Conservation (phyloP, 352 stramenopile genomes). For the Phytophthora pini region DNA sequence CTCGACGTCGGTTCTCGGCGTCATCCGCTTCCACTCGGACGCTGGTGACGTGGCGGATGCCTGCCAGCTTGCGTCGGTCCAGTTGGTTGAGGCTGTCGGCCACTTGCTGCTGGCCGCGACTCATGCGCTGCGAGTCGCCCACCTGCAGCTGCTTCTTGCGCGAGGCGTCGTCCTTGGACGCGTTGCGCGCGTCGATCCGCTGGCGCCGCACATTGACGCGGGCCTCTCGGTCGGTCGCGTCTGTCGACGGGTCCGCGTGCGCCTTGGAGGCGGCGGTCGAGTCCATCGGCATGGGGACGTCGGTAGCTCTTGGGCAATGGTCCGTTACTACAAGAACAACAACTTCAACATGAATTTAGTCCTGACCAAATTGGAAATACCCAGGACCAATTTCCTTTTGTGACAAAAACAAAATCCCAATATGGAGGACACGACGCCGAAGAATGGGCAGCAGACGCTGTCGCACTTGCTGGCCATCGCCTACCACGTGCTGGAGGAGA, state of each 20-base stretch:
- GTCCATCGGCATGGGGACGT: conserved; percentile 19
- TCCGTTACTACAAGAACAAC: conserved; percentile 6
- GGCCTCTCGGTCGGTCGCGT: conserved; percentile 61
- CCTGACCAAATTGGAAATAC: too few relatives aligned
- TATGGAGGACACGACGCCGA: conserved; percentile 37
- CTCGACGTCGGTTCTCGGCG: conserved; percentile 85
- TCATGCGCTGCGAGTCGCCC: conserved; percentile 70
- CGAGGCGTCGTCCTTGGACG: conserved; percentile 80
- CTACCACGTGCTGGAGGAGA: conserved; percentile 83
- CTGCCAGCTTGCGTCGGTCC: conserved; percentile 70
- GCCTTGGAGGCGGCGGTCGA: conserved; percentile 36
- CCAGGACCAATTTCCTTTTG: too few relatives aligned
- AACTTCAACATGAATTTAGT: background rate
- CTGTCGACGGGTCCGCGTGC: conserved; percentile 36
- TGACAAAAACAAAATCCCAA: background rate
- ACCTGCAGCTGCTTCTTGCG: conserved; percentile 75
- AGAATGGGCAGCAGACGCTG: conserved; percentile 65
- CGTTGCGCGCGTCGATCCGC: conserved; percentile 82
- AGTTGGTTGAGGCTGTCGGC: conserved; percentile 81
- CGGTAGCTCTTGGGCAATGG: background rate
- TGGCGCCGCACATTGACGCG: conserved; percentile 69
- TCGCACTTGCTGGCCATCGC: conserved; percentile 76
- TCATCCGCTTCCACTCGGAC: conserved; percentile 93
- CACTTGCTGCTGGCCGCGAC: conserved; percentile 78
- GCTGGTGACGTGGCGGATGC: conserved; percentile 92